Base-by-base conservation (phyloP, 1,284 basidiomycete species). In the Irpex sp. region DNA sequence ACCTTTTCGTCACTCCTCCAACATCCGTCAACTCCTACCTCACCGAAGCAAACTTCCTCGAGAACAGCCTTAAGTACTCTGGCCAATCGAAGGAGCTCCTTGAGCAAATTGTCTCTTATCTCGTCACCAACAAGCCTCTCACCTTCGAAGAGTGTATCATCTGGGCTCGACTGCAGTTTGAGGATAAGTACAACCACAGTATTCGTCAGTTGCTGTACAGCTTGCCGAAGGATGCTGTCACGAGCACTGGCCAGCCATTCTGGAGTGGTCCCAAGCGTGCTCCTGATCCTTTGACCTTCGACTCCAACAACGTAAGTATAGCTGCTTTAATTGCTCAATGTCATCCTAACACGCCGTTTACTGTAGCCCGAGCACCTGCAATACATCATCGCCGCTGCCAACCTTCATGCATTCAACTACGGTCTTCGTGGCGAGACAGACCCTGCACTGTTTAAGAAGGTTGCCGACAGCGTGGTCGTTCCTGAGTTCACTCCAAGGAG, bases 211-310 rank as follows among this genome's bases (percentile, higher is more conserved):
- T 99, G 51, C 77, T 99, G 57, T 96, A 87, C 83, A 98, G 94
- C 76, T 81, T 99, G 69, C 97, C 97, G 5, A 96, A 94, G 74
- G 97, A 99, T 75, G 90, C 93, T 62, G 76, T 89, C 63, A 96
- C 96, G 13, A 93, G 86, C 72, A 92, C 89, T 26, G 96, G 96
- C 4, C 94, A 96, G 71, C 96, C 94, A 26, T 97, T 97, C 84
- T 97, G 94, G 94, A 94, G 93, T 70, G 96, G 96, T 13, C 97
- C 97, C 4, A 99, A 99, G 83, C 89, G 97, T 65, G 97, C 97
- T 3, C 97, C 97, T n/a, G 95, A 97, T 64, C 83, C 97, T 36
- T 80, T 99, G 69, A 82, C 81, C 3, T 99, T 99, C 77, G 83
- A 96, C 77, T 84, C 93, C 8, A 88, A 85, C 69, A 88, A 98